Evolutionary conservation across 768 basidiomycete species (phyloP).

Genomic region (Mycena galopus): DNA sequence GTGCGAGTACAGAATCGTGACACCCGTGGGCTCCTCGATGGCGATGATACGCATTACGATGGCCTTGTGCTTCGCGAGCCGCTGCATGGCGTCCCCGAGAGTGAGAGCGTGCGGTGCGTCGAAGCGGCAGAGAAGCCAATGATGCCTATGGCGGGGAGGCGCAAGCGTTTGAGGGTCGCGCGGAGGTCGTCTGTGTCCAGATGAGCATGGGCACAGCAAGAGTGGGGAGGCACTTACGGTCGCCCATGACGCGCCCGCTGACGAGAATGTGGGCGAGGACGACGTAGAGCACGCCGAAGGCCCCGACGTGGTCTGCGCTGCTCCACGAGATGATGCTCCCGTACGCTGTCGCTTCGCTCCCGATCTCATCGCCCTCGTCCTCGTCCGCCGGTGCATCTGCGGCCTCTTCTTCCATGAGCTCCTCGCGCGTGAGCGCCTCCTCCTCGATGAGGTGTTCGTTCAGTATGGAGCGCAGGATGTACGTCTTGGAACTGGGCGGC

Average conservation of each 20-base stretch:
- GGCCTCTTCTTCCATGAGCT: constrained; percentile 63
- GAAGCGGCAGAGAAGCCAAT: too few relatives aligned
- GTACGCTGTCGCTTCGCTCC: constrained; percentile 55
- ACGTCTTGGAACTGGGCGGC: constrained; percentile 78
- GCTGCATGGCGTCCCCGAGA: too few relatives aligned
- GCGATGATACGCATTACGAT: too few relatives aligned
- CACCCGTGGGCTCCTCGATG: too few relatives aligned
- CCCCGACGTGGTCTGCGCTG: constrained; percentile 72
- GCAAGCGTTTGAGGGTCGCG: too few relatives aligned
- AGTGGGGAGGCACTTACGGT: constrained; percentile 65
- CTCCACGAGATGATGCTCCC: constrained; percentile 85
- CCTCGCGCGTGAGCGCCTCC: constrained; percentile 67
- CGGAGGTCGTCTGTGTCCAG: constrained; percentile 76
- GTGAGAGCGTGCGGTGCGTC: too few relatives aligned
- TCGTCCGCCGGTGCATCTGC: constrained; percentile 64
- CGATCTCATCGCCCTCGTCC: constrained; percentile 60
- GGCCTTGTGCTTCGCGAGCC: too few relatives aligned
- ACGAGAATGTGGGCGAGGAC: constrained; percentile 88
- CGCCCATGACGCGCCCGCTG: constrained; percentile 78
- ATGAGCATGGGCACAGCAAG: not conserved
- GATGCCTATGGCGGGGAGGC: too few relatives aligned
- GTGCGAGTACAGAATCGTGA: too few relatives aligned
- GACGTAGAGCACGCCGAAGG: constrained; percentile 82
- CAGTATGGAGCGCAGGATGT: constrained; percentile 86
- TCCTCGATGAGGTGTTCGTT: constrained; percentile 71